Conservation (phyloP, 495 filamentous ascomycete species). For the Penicillium macrosclerotiorum region DNA sequence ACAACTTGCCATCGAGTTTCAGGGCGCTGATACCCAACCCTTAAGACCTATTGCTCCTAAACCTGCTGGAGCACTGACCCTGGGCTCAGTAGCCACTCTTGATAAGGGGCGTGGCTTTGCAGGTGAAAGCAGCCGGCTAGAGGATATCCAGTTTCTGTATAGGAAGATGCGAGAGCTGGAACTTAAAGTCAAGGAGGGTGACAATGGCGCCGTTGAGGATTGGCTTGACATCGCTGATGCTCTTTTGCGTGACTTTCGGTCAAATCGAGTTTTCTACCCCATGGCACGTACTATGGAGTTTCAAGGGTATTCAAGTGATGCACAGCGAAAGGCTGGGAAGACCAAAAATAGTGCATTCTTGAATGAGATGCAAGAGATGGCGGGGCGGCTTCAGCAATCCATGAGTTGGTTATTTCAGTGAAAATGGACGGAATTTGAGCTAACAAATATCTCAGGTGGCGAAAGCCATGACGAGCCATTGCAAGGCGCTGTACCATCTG, state of each 20-base stretch:
- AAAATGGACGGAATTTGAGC: neutral
- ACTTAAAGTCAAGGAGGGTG: conserved; percentile 48
- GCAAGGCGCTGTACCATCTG: conserved; percentile 47
- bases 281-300: conserved; percentile 68
- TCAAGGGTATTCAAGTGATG: conserved; percentile 56
- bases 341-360: conserved; percentile 31
- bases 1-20: conserved; percentile 42
- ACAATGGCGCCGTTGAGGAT: conserved; percentile 50
- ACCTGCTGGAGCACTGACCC: conserved; percentile 22
- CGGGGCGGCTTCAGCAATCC: conserved; percentile 55
- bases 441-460: conserved; percentile 19
- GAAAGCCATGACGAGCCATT: conserved; percentile 26
- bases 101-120: conserved; percentile 15
- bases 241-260: conserved; percentile 76
- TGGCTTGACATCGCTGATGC: conserved; percentile 76
- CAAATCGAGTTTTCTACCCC: conserved; percentile 74
- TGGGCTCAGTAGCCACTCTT: conserved; percentile 13
- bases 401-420: conserved; percentile 41
- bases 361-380: conserved; percentile 69
- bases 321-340: conserved; percentile 44
- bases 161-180: conserved; percentile 52
- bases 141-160: conserved; percentile 58
- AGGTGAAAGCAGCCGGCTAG: conserved; percentile 42
- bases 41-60: conserved; percentile 26
- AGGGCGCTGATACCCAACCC: conserved; percentile 16